These are phyloP conservation scores for Amborella trichopoda DNA, from an alignment of 164 flowering plant genomes.

Conservation along the genomic window DNA sequence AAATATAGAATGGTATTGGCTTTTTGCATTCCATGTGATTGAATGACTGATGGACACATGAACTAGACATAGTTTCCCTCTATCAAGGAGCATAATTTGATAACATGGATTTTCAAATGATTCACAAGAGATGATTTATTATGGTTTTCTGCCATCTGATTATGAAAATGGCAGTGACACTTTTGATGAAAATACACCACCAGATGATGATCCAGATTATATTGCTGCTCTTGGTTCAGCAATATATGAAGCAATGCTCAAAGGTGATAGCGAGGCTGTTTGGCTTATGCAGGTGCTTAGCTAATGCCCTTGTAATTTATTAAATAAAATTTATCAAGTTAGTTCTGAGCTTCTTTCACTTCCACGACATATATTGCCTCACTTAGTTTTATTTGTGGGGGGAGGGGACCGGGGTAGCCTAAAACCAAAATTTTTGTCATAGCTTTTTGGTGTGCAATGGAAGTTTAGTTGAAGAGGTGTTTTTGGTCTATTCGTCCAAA, in stretches of 20 bases:
- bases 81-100: no score
- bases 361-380: neutral
- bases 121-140: no score
- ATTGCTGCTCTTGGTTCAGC: slow-evolving; percentile 65
- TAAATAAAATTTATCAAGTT: neutral
- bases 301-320: neutral
- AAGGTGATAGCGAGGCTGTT: slow-evolving; percentile 56
- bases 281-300: slow-evolving; percentile 87
- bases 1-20: no score
- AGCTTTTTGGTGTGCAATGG: no score
- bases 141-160: no score
- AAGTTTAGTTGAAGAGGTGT: no score
- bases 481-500: no score
- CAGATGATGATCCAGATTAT: slow-evolving; percentile 52
- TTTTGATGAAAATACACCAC: slow-evolving; percentile 84
- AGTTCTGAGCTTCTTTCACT: neutral
- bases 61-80: neutral
- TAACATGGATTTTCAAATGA: no score
- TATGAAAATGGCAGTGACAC: slow-evolving; percentile 54
- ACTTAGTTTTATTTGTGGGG: neutral
- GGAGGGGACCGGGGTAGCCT: neutral
- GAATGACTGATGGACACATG: neutral
- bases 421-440: neutral
- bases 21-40: no score
- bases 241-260: slow-evolving; percentile 51